Evolutionary conservation across 208 protist genomes (phyloP).

Genomic region (Wallacemonas sp.): DNA sequence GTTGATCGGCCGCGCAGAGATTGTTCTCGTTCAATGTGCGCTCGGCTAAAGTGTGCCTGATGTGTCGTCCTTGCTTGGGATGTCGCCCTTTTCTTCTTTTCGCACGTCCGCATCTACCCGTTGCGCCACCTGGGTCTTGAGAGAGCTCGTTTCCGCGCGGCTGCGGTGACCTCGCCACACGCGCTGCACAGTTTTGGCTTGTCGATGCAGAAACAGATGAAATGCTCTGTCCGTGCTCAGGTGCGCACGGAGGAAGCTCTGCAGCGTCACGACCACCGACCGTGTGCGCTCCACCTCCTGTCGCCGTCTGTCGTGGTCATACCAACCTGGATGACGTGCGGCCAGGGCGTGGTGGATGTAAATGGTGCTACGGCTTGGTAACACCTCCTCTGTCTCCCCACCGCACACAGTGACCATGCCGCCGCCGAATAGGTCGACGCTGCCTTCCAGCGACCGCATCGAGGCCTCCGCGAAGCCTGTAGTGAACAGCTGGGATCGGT

Average conservation of each 20-base stretch:
- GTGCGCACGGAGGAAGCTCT: conserved; percentile 35
- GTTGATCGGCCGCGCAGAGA: too few species aligned
- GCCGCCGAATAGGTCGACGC: not conserved
- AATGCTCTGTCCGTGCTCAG: conserved; percentile 27
- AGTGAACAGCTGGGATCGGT: conserved; percentile 25
- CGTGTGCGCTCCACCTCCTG: conserved; percentile 17
- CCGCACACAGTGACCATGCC: not conserved
- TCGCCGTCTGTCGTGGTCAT: conserved; percentile 15
- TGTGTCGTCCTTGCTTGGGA: too few species aligned
- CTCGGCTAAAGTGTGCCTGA: too few species aligned
- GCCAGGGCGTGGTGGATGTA: conserved; percentile 33
- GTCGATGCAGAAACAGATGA: conserved; percentile 27
- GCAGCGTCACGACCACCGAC: conserved; percentile 21
- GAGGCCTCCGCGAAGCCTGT: not conserved
- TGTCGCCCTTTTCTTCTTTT: too few species aligned
- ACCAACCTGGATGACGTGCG: conserved; percentile 41
- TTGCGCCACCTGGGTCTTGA: not conserved
- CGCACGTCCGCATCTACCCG: not conserved
- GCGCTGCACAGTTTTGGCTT: conserved; percentile 43
- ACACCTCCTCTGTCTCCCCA: conserved; percentile 16
- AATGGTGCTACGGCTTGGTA: conserved; percentile 13
- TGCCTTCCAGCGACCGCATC: not conserved
- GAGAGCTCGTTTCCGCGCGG: not conserved
- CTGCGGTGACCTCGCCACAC: conserved; percentile 17
- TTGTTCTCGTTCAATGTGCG: too few species aligned